Percentiles rank a stretch among this genome's conserved stretches.
Conservation (phyloP, 208 protist species). For the Trypanosoma conorhini region DNA sequence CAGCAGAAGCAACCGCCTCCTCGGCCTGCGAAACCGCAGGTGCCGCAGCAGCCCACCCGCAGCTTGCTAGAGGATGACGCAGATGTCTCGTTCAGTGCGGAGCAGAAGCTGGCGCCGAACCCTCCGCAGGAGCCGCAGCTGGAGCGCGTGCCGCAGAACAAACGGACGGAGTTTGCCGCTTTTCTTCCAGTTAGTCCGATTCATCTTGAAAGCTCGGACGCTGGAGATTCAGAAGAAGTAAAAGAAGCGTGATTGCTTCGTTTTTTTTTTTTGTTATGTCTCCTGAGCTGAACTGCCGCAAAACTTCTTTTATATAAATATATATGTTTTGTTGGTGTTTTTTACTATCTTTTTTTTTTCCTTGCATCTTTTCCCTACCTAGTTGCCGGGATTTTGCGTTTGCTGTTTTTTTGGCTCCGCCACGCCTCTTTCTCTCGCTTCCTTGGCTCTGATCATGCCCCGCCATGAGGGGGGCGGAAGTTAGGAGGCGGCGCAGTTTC, state of each 20-base stretch:
- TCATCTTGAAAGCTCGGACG: conserved; percentile 37
- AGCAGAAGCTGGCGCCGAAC: conserved; percentile 26
- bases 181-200: conserved; percentile 70
- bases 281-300: neutral
- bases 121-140: conserved; percentile 29
- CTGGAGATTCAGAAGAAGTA: conserved; percentile 14
- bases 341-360: neutral
- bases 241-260: neutral
- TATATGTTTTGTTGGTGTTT: neutral
- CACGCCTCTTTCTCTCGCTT: neutral
- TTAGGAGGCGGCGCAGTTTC: neutral
- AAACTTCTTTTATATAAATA: neutral
- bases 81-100: conserved; percentile 47
- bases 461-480: neutral
- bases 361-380: neutral
- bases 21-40: conserved; percentile 24
- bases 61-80: conserved; percentile 38
- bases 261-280: no score
- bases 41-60: conserved; percentile 21
- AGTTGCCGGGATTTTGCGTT: neutral
- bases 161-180: conserved; percentile 38
- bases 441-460: neutral
- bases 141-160: conserved; percentile 86
- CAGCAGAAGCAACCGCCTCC: conserved; percentile 14
- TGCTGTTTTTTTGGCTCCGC: neutral